Evolutionary conservation across 1,139 yeast genomes (phyloP).

Genomic region (Diutina mesorugosa): DNA sequence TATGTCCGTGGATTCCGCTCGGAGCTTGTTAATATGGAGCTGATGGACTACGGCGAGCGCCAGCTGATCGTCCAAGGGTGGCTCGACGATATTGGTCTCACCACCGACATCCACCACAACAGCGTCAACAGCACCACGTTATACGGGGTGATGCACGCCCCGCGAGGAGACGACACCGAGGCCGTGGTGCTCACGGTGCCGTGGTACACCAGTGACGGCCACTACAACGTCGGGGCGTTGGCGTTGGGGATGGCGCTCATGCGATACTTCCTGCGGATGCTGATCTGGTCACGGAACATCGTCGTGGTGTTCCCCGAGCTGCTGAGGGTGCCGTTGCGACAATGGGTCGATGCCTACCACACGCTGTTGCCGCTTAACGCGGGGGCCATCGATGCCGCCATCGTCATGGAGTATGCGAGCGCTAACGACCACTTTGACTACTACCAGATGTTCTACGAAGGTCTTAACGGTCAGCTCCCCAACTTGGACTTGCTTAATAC

Average conservation of each 20-base stretch:
- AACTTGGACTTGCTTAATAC: conserved; percentile 82
- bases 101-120: conserved; percentile 33
- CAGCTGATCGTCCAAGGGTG: conserved; percentile 39
- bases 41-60: conserved; percentile 20
- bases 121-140: conserved; percentile 11
- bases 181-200: conserved; percentile 89
- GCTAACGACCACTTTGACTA: conserved; percentile 56
- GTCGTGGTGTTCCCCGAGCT: conserved; percentile 75
- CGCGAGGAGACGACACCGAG: conserved; percentile 93
- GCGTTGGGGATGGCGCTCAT: conserved; percentile 64
- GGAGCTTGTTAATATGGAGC: conserved; percentile 22
- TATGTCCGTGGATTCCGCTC: conserved; percentile 73
- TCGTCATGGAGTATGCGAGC: conserved; percentile 71
- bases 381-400: conserved; percentile 91
- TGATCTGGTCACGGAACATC: conserved; percentile 92
- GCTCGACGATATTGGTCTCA: conserved; percentile 64
- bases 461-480: conserved; percentile 91
- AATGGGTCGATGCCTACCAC: conserved; percentile 95
- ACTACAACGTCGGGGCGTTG: conserved; percentile 67
- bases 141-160: conserved; percentile 82
- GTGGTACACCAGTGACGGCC: conserved; percentile 52
- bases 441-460: conserved; percentile 70
- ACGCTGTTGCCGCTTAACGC: conserved; percentile 76
- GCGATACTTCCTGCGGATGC: conserved; percentile 70
- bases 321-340: conserved; percentile 53